Evolutionary conservation across 192 early-diverging fungal genomes (phyloP), one percentile per base, ranked within the genome.

Genomic region (Coemansia sp.): DNA sequence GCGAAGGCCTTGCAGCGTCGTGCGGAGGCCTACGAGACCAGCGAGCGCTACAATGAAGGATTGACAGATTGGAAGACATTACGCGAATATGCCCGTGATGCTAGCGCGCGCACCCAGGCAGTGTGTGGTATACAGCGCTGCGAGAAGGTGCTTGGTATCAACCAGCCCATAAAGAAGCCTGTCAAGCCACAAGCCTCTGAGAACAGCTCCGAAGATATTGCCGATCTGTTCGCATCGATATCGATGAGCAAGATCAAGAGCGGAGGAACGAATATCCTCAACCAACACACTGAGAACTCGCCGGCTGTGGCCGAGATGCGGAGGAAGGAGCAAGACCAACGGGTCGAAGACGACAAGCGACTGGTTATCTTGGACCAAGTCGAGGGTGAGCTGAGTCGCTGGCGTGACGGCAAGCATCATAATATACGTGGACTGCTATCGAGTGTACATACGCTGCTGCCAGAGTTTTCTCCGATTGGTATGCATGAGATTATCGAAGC

Each of bases 341-440:
- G 90, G 30, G 61, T 74, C 4, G 93, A 96, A 44, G 96, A 95
- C 48, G 87, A 85, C 14, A 80, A 89, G 65, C 88, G 87, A 44
- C 70, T 96, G 54, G 74, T 81, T 54, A 71, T 91, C n/a, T 83
- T 82, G 31, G 96, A 97, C 73, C 71, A 85, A 8, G 87, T 96
- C 5, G 94, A 96, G 54, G 82, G 74, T 18, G 84, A 87, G 71
- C 83, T 96, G 57, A 67, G 77, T 16, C 55, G 53, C 16, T 98
- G 96, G 96, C 87, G 88, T 34, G 68, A 83, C 7, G 93, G 93
- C 27, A 98, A 98, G 72, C 92, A 96, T 63, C 83, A 84, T 30
- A 98, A 98, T 66, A 64, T 97, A 41, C 85, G 96, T 50, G 94
- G 95, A 5, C 82, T 98, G 28, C 66, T 98, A 22, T 88, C 89